Conservation (phyloP, 2,329 filamentous ascomycete genomes). For the Diaporthe sp. region DNA sequence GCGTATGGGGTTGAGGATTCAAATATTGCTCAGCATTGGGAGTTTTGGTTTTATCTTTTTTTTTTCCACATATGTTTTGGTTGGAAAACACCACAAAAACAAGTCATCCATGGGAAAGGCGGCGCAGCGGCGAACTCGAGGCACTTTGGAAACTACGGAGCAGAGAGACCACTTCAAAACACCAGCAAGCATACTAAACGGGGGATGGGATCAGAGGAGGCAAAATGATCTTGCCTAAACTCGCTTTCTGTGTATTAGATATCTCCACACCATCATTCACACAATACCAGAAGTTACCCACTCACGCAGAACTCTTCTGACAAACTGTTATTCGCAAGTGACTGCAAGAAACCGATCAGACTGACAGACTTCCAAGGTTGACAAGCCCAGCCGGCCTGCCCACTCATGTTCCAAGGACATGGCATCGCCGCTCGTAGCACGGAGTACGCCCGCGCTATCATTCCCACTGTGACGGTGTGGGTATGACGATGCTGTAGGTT, state of each 20-base stretch:
- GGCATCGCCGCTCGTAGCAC: not conserved
- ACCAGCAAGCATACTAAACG: conserved; percentile 37
- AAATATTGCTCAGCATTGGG: conserved; percentile 33
- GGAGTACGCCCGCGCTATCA: not conserved
- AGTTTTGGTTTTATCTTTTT: conserved; percentile 40
- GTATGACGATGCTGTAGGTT: not conserved
- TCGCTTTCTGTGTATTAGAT: conserved; percentile 75
- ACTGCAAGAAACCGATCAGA: no score
- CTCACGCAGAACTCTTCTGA: conserved; percentile 49
- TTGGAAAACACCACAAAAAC: conserved; percentile 44
- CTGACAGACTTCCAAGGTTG: no score
- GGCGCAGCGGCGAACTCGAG: conserved; percentile 38
- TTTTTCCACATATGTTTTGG: conserved; percentile 43
- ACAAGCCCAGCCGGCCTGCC: no score
- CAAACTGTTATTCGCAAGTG: no score
- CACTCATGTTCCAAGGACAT: not conserved
- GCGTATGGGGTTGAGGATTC: conserved; percentile 35
- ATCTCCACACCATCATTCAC: conserved; percentile 53
- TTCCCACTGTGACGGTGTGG: not conserved
- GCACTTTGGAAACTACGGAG: conserved; percentile 33
- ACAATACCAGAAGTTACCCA: conserved; percentile 76
- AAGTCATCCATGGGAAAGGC: conserved; percentile 42
- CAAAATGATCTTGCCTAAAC: conserved; percentile 56
- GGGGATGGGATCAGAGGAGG: conserved; percentile 25
- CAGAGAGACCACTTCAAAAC: conserved; percentile 42